Percentiles rank a stretch among this genome's conserved stretches.
These are phyloP conservation scores for Apiotrichum siamense DNA, from an alignment of 1,284 basidiomycete genomes.

Conservation along the genomic window DNA sequence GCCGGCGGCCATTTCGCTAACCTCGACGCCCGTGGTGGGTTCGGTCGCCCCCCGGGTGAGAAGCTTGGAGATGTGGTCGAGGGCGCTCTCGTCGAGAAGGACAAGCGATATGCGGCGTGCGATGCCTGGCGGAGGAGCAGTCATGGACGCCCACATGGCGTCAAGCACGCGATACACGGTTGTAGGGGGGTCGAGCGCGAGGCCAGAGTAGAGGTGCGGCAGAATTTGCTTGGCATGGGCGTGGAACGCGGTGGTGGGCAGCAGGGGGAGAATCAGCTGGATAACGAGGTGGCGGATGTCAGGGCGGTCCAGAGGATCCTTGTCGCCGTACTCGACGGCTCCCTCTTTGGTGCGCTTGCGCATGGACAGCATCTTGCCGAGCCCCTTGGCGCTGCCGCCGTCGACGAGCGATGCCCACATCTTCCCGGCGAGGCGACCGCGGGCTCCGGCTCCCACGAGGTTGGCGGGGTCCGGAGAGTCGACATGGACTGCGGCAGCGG, in stretches of 20 bases:
- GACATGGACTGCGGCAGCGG: slow-evolving; percentile 36
- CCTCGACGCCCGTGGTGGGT: slow-evolving; percentile 48
- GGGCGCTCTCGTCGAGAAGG: slow-evolving; percentile 49
- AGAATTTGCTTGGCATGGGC: slow-evolving; percentile 35
- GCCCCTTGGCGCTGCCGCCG: slow-evolving; percentile 35
- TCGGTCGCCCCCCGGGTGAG: slow-evolving; percentile 69
- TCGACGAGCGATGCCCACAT: slow-evolving; percentile 39
- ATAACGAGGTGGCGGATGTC: slow-evolving; percentile 46
- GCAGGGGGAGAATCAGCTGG: slow-evolving; percentile 39
- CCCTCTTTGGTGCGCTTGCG: slow-evolving; percentile 41
- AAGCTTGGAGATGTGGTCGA: slow-evolving; percentile 68
- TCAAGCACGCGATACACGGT: slow-evolving; percentile 44
- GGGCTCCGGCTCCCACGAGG: slow-evolving; percentile 14
- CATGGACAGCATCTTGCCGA: slow-evolving; percentile 46
- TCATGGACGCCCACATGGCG: slow-evolving; percentile 40
- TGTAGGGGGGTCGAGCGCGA: slow-evolving; percentile 40
- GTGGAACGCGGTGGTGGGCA: slow-evolving; percentile 35
- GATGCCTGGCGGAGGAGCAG: slow-evolving; percentile 28
- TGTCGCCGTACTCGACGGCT: slow-evolving; percentile 26
- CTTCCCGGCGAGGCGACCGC: slow-evolving; percentile 28
- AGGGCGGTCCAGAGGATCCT: slow-evolving; percentile 41
- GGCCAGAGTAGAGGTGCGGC: slow-evolving; percentile 36
- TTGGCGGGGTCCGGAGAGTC: slow-evolving; percentile 29
- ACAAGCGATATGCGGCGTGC: slow-evolving; percentile 37
- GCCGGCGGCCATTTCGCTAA: slow-evolving; percentile 77